Base-by-base conservation (phyloP, 1,139 yeast genomes). In the Pichia norvegensis region DNA sequence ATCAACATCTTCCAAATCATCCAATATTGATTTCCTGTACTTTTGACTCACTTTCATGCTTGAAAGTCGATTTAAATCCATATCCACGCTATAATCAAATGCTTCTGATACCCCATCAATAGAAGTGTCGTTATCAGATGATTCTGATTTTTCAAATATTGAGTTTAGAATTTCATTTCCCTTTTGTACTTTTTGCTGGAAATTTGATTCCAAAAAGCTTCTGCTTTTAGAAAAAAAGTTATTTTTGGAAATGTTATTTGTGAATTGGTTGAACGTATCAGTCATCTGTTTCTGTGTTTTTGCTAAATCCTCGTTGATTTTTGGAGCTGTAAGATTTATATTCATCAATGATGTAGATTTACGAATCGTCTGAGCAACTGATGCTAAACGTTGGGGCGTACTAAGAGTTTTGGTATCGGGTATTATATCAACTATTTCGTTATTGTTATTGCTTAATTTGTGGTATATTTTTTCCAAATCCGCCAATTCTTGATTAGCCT, bases 401-500 rank as follows among this genome's bases (percentile, higher is more conserved):
- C 13, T 14, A 13, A 7, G 21, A 3, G 10, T 11, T 16, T 19
- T 17, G 5, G 37, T 35, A 11, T 35, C 21, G 2, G 9, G 37
- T 2, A 13, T 19, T 16, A 13, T 9, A 17, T 20, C 16, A 20
- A 20, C n/a, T 31, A 7, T 16, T 16, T 17, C 19, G n/a, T 17
- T 2, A 17, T 33, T 31, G 3, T 29, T 29, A 4, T 16, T 9
- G 3, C 41, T 35, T 2, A 22, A 10, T 3, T 41, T 45, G 40
- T 49, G 51, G 47, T 69, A 65, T 47, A 56, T 52, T 14, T 44
- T 42, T 46, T 70, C 73, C 35, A 72, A 48, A 4, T 55, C 53
- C 17, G 56, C 55, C 31, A 72, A 47, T 38, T 72, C 75, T 9
- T 52, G 53, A 50, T 68, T 68, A 3, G 72, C 64, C 9, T 46